A percentile compares a stretch with the other conserved stretches of the same genome.
These are phyloP conservation scores for Atkinsonella texensis DNA, from an alignment of 2,329 filamentous ascomycete species.

Conservation along the genomic window DNA sequence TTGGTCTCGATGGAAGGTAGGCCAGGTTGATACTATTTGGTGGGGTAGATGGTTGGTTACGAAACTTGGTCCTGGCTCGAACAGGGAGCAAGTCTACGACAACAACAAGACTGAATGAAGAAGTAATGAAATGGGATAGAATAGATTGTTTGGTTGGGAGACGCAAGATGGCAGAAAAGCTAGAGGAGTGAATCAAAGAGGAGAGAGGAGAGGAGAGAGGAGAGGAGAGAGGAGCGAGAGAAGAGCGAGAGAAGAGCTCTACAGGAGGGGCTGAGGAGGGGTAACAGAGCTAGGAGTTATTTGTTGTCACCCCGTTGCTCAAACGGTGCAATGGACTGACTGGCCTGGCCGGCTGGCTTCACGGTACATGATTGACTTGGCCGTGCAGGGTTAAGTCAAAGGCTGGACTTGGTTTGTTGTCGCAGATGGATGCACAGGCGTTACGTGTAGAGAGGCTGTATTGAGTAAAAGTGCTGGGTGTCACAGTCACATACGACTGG, in stretches of 20 bases:
- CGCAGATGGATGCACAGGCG: no score
- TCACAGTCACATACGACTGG: no score
- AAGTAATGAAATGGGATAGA: neutral
- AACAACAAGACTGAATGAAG: neutral
- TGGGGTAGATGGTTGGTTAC: no score
- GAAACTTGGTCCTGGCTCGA: neutral
- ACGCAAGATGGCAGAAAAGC: neutral
- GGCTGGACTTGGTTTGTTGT: no score
- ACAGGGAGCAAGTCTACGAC: neutral
- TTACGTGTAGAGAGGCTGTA: no score
- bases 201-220: neutral
- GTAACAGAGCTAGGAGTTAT: neutral
- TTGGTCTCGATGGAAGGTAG: neutral
- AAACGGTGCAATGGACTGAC: no score
- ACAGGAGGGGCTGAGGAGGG: constrained; percentile 5
- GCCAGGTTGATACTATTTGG: neutral
- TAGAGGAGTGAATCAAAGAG: neutral
- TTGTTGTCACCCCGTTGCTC: no score
- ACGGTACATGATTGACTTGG: no score
- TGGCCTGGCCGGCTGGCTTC: no score
- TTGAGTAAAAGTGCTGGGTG: no score
- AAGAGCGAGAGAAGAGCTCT: neutral
- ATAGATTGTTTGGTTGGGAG: neutral
- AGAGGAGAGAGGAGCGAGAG: neutral
- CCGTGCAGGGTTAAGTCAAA: no score